Conservation (phyloP, 176 grass and related monocot species). For the Triticum turgidum region DNA sequence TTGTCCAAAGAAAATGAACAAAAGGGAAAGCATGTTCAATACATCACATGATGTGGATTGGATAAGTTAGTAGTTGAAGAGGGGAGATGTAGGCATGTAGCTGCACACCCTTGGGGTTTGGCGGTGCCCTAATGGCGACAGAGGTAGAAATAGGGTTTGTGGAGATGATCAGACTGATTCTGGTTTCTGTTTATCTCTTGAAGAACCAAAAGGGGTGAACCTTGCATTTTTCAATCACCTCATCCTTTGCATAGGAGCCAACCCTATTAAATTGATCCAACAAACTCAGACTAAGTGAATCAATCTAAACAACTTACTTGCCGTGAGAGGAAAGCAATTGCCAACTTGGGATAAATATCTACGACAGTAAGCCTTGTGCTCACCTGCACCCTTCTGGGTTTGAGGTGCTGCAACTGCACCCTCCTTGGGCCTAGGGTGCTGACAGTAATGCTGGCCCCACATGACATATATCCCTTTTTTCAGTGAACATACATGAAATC, state of each 20-base stretch:
- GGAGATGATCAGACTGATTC: not conserved
- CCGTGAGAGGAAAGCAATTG: not conserved
- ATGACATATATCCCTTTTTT: not conserved
- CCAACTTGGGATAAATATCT: not conserved
- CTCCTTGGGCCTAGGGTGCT: not conserved
- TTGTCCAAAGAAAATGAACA: not conserved
- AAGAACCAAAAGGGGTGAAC: not conserved
- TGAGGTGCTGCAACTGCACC: not conserved
- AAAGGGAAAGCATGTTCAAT: not conserved
- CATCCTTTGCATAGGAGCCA: not conserved
- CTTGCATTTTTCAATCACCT: not conserved
- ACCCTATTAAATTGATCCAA: not conserved
- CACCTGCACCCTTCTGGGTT: not conserved
- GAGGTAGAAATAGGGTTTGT: not conserved
- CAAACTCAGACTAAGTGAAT: not conserved
- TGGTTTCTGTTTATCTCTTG: not conserved
- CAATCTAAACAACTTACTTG: not conserved
- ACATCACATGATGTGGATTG: not conserved
- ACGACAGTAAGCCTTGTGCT: not conserved
- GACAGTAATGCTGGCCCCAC: not conserved
- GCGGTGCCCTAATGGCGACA: not conserved
- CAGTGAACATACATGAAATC: not conserved
- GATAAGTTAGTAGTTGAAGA: not conserved
- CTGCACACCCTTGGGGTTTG: not conserved
- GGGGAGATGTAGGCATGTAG: not conserved